Evolutionary conservation across 768 basidiomycete genomes (phyloP).

Genomic region (Hygrophorus russula): DNA sequence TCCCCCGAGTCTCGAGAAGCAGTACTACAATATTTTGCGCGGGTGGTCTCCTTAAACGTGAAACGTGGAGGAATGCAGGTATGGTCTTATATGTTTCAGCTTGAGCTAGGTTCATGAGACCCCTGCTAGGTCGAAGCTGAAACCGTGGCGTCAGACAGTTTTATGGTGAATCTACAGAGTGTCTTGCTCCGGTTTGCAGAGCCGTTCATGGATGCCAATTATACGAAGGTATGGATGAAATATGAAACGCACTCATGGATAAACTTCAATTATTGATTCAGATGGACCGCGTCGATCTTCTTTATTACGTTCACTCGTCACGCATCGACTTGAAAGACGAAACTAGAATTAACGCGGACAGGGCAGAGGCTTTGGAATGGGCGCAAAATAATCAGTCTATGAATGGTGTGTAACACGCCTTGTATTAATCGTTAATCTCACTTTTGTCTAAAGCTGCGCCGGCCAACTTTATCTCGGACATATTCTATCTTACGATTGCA

Average conservation of each 20-base stretch:
- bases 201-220: slow-evolving; percentile 90
- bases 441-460: slow-evolving; percentile 32
- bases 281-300: slow-evolving; percentile 86
- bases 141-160: slow-evolving; percentile 84
- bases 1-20: slow-evolving; percentile 70
- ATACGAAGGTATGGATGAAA: slow-evolving; percentile 53
- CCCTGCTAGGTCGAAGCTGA: slow-evolving; percentile 59
- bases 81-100: background rate
- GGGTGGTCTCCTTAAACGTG: slow-evolving; percentile 61
- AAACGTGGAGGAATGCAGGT: slow-evolving; percentile 91
- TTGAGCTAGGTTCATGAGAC: background rate
- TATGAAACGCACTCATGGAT: background rate
- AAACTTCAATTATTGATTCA: slow-evolving; percentile 18
- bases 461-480: slow-evolving; percentile 90
- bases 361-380: slow-evolving; percentile 76
- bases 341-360: slow-evolving; percentile 88
- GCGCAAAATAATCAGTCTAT: slow-evolving; percentile 35
- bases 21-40: slow-evolving; percentile 73
- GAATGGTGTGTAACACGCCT: slow-evolving; percentile 23
- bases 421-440: background rate
- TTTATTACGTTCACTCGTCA: slow-evolving; percentile 63
- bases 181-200: slow-evolving; percentile 79
- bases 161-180: slow-evolving; percentile 85
- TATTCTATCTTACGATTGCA: slow-evolving; percentile 83
- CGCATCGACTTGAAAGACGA: slow-evolving; percentile 78